Conservation (phyloP, 805 yeast species). For the Komagataella pastoris region DNA sequence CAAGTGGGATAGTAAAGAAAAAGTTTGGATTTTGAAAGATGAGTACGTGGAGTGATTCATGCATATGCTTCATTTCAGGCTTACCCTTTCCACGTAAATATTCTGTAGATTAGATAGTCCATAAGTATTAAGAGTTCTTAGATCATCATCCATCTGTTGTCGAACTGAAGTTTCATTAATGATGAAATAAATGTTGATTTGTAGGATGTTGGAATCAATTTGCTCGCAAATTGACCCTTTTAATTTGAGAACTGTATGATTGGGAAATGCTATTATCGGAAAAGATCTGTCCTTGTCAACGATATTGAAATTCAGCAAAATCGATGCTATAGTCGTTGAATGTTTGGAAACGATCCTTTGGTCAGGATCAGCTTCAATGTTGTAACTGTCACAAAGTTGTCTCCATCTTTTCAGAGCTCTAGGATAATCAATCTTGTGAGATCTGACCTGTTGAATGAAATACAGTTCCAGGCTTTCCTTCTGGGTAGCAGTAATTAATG, state of each 20-base stretch:
- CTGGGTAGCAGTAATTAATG: conserved; percentile 28
- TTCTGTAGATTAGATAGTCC: background rate
- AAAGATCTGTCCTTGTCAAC: background rate
- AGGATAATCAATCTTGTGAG: conserved; percentile 14
- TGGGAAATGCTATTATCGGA: background rate
- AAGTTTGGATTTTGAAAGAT: conserved; percentile 54
- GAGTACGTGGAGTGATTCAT: conserved; percentile 20
- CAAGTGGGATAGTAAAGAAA: conserved; percentile 41
- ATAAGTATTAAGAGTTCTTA: background rate
- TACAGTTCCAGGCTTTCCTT: conserved; percentile 57
- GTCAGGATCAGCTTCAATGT: conserved; percentile 5
- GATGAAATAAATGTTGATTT: background rate
- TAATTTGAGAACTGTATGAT: conserved; percentile 1
- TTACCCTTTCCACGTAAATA: background rate
- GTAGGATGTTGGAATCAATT: background rate
- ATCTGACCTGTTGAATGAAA: conserved; percentile 38
- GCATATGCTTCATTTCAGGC: background rate
- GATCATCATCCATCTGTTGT: background rate
- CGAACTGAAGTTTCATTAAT: background rate
- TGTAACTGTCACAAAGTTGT: conserved; percentile 23
- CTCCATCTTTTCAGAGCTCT: conserved; percentile 24
- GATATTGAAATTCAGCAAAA: background rate
- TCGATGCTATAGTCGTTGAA: background rate
- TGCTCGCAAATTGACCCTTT: background rate
- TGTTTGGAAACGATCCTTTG: background rate